Evolutionary conservation across 179 eudicot genomes (phyloP).

Genomic region (Beta macrorhiza): DNA sequence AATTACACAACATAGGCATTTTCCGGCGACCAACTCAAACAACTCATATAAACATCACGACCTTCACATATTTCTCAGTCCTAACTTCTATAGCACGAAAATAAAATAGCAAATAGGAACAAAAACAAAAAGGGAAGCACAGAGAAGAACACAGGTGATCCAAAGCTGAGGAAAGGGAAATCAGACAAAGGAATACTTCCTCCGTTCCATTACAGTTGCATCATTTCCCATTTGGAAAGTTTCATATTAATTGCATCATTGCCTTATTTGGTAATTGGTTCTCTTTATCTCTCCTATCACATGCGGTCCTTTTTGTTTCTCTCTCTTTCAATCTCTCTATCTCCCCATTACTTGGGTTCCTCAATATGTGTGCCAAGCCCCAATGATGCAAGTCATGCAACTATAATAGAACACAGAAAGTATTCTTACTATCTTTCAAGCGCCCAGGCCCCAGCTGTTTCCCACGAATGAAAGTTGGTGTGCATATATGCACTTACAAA

Average conservation of each 20-base stretch:
- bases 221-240: no score
- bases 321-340: no score
- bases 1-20: not conserved
- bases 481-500: not conserved
- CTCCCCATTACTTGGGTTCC: no score
- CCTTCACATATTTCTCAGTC: conserved; percentile 1
- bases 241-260: no score
- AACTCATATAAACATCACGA: not conserved
- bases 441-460: not conserved
- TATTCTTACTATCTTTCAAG: not conserved
- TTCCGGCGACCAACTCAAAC: not conserved
- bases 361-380: no score
- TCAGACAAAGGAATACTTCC: no score
- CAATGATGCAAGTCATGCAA: no score
- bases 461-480: not conserved
- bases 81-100: not conserved
- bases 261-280: no score
- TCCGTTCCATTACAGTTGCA: no score
- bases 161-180: not conserved
- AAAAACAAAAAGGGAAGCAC: not conserved
- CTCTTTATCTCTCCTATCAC: no score
- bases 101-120: not conserved
- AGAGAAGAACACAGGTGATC: not conserved
- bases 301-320: no score
- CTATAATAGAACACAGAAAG: not conserved